Evolutionary conservation across 2,329 filamentous ascomycete species (phyloP).

Genomic region (Grosmannia clavigera): DNA sequence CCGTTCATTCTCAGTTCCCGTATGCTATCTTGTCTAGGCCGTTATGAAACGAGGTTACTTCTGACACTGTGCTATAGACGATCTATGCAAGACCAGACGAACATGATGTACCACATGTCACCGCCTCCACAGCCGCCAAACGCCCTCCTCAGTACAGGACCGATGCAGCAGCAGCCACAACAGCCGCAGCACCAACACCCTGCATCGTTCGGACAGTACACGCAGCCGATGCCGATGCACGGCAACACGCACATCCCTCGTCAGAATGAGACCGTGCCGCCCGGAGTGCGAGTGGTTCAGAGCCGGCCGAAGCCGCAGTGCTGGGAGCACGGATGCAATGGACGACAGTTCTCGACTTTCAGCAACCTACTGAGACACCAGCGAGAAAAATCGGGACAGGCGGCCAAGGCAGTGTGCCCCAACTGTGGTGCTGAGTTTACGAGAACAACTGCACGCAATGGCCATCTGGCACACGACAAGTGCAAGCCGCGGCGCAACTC

Average conservation of each 20-base stretch:
- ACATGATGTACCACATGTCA: conserved; percentile 20
- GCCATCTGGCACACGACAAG: conserved; percentile 76
- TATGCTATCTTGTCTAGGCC: conserved; percentile 11
- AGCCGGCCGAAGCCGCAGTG: conserved; percentile 86
- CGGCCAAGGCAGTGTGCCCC: conserved; percentile 77
- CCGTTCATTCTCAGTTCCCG: conserved; percentile 20
- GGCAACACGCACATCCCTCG: not conserved
- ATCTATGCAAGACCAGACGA: conserved; percentile 7
- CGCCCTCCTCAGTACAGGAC: conserved; percentile 2
- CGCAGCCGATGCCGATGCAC: not conserved
- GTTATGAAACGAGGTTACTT: not conserved
- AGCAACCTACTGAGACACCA: conserved; percentile 90
- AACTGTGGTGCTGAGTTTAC: conserved; percentile 92
- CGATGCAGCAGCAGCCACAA: not conserved
- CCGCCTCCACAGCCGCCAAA: conserved; percentile 15
- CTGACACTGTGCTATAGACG: not conserved
- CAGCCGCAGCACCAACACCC: conserved; percentile 2
- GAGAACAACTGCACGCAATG: conserved; percentile 75
- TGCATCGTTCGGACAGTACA: not conserved
- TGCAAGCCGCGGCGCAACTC: conserved; percentile 60
- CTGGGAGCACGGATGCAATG: conserved; percentile 96
- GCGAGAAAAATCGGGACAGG: conserved; percentile 85
- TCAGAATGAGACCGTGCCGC: conserved; percentile 5
- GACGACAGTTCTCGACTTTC: conserved; percentile 89
- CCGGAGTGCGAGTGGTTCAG: conserved; percentile 56